Percentiles rank a stretch among this genome's conserved stretches.
phyloP scores from a whole-genome alignment of 768 basidiomycete genomes.

The Coprinopsis strossmayeri region DNA sequence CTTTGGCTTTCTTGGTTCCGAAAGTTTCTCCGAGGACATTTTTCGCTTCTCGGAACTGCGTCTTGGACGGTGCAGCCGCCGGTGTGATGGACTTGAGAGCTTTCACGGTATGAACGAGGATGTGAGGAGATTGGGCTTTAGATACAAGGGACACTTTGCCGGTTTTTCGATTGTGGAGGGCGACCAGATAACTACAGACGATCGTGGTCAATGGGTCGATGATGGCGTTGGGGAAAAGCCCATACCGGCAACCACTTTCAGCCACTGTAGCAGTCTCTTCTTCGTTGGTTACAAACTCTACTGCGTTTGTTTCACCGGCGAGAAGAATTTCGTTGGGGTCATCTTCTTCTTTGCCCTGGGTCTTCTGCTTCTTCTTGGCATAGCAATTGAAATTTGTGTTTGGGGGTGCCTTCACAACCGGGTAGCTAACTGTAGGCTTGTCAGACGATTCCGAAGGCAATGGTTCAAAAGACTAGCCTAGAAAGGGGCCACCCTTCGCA shows the following conservation, averaged over 20 bases:
- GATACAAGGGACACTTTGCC: conserved; percentile 65
- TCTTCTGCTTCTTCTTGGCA: conserved; percentile 35
- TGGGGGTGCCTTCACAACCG: conserved; percentile 51
- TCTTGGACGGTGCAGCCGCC: conserved; percentile 39
- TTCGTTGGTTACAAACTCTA: conserved; percentile 73
- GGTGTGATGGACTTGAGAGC: conserved; percentile 63
- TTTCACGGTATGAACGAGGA: conserved; percentile 77
- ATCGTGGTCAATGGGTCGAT: conserved; percentile 4
- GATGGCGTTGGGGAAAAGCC: conserved; percentile 8
- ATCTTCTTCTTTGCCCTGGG: conserved; percentile 20
- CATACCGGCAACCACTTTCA: conserved; percentile 65
- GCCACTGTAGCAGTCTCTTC: conserved; percentile 43
- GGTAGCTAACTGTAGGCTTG: conserved; percentile 38
- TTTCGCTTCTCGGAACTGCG: conserved; percentile 56
- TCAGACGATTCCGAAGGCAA: conserved; percentile 3
- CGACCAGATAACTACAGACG: conserved; percentile 72
- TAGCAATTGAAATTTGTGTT: conserved; percentile 61
- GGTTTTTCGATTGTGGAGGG: conserved; percentile 72
- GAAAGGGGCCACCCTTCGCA: conserved; percentile 29
- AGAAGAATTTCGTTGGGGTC: conserved; percentile 39
- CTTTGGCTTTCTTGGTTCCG: conserved; percentile 91
- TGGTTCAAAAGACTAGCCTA: conserved; percentile 22
- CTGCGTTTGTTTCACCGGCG: conserved; percentile 76
- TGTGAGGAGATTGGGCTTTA: conserved; percentile 54
- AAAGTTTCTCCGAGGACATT: conserved; percentile 87